Base-by-base conservation (phyloP, 495 filamentous ascomycete genomes). In the Aspergillus diversus region DNA sequence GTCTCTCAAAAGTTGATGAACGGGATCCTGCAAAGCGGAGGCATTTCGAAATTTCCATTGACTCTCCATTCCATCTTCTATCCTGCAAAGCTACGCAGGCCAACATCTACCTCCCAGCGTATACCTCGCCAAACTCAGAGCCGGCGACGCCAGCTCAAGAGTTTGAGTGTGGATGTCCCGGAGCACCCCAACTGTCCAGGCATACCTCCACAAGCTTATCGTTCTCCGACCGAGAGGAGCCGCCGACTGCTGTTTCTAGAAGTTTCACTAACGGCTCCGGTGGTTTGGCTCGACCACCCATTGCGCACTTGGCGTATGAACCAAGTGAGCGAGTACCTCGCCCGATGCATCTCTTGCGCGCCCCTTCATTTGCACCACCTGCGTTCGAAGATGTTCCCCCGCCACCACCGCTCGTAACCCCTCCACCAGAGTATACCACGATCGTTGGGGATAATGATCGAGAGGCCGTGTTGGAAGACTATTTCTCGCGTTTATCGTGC, bases 41-140 rank as follows among this genome's bases (percentile, higher is more conserved):
- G 31, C 96, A 98, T 72, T 99, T 98, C 63, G 95, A 99, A 73
- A 99, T 99, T 65, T 97, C 95, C 61, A 99, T 99, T 66, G 95
- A 99, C 77, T 97, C 92, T 13, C 95, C 95, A 8, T 96, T 98
- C 72, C 93, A 97, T 64, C 90, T 97, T 42, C 90, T 99, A 27
- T 94, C 92, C 63, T 99, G 95, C 77, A 92, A 87, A 53, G 95
- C 96, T 8, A 95, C 93, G 1, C 89, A 93, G 71, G 91, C 92
- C 27, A 97, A 98, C 75, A 95, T 91, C 17, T 85, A 87, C 33
- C 85, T 99, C 13, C 95, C 95, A 1, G 90, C 90, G 17, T 99
- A 99, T 68, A 87, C 86, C 31, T 84, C 84, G 16, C 83, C 86
- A 7, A 81, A 88, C 32, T 77, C 81, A 4, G 78, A 81, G 1